Conservation (phyloP, 306 rosid genomes). For the Casuarina glauca region DNA sequence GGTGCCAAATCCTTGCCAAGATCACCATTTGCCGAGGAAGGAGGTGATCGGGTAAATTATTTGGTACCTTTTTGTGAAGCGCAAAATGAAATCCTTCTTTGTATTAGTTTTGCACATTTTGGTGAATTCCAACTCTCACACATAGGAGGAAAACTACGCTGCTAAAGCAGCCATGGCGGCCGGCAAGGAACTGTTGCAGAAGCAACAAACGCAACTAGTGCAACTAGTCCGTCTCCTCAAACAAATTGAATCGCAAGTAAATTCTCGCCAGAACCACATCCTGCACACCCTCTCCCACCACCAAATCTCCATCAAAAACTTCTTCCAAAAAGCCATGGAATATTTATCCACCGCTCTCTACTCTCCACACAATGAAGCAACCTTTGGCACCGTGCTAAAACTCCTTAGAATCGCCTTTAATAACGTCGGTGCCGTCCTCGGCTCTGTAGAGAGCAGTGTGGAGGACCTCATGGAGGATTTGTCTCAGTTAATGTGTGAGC, state of each 20-base stretch:
- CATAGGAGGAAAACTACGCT: not conserved
- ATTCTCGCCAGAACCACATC: not conserved
- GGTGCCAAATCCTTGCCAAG: too few species aligned
- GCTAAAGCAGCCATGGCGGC: conserved; percentile 1
- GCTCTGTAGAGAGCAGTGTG: conserved; percentile 7
- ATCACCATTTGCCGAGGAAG: too few species aligned
- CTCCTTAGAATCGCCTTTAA: not conserved
- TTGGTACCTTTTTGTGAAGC: too few species aligned
- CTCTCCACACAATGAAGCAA: not conserved
- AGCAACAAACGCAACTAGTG: not conserved
- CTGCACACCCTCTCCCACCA: not conserved
- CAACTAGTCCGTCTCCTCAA: not conserved
- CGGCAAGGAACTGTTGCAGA: not conserved
- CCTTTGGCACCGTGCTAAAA: not conserved
- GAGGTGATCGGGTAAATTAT: too few species aligned
- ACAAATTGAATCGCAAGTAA: not conserved
- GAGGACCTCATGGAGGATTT: not conserved
- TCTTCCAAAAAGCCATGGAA: not conserved
- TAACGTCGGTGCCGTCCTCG: not conserved
- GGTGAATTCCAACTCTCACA: not conserved
- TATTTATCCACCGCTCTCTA: not conserved
- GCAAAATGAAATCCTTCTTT: too few species aligned
- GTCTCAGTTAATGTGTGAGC: conserved; percentile 3
- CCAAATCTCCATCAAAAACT: not conserved
- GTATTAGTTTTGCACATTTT: too few species aligned